Evolutionary conservation across 805 yeast genomes (phyloP).

Genomic region (Kodamaea leandrae): DNA sequence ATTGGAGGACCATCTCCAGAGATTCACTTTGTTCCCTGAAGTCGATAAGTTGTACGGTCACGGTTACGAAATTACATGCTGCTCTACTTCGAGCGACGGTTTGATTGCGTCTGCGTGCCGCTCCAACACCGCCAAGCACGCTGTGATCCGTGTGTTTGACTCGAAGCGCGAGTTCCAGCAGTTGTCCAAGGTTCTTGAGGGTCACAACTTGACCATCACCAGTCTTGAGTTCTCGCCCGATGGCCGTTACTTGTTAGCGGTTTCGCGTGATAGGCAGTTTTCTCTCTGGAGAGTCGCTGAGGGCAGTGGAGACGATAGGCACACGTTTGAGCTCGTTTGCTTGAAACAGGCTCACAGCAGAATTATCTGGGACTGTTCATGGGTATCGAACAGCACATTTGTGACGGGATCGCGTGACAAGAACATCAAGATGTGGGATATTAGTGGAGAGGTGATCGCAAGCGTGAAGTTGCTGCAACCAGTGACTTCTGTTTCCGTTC

Average conservation of each 20-base stretch:
- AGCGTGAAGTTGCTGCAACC: constrained; percentile 48
- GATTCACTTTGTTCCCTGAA: constrained; percentile 94
- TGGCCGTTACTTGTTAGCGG: constrained; percentile 63
- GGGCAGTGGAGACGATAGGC: constrained; percentile 17
- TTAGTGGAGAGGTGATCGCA: constrained; percentile 2
- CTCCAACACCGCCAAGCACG: constrained; percentile 81
- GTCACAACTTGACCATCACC: constrained; percentile 85
- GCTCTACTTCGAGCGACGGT: constrained; percentile 67
- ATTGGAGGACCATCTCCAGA: constrained; percentile 83
- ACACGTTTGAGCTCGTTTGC: constrained; percentile 38
- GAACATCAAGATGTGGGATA: constrained; percentile 69
- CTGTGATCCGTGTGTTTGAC: constrained; percentile 76
- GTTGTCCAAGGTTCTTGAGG: constrained; percentile 43
- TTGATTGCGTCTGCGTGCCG: constrained; percentile 87
- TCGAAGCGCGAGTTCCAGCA: constrained; percentile 56
- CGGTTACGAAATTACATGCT: constrained; percentile 87
- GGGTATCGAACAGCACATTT: constrained; percentile 56
- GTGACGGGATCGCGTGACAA: constrained; percentile 88
- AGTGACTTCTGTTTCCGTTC: constrained; percentile 66
- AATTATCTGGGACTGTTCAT: constrained; percentile 93
- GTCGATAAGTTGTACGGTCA: constrained; percentile 94
- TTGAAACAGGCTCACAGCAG: constrained; percentile 75
- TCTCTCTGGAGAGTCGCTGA: constrained; percentile 59
- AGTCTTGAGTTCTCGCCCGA: constrained; percentile 73
- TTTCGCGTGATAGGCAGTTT: constrained; percentile 86